Base-by-base conservation (phyloP, 2,329 filamentous ascomycete species). In the Rhynchosporium secalis region DNA sequence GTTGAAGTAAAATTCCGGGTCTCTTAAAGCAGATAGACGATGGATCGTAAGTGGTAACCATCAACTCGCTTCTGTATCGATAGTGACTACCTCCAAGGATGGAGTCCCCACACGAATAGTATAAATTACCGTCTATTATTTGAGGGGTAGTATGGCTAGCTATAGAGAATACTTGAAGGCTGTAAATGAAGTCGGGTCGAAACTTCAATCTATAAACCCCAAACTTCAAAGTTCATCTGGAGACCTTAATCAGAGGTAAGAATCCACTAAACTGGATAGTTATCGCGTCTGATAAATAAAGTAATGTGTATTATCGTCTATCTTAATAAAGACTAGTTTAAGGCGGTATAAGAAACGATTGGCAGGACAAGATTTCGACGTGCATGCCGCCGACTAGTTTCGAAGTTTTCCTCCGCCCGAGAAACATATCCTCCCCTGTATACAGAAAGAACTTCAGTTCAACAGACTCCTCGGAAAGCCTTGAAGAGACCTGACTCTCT, bases 401-500 rank as follows among this genome's bases (percentile, higher is more conserved):
- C 47, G 20, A 58, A 48, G 28, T 38, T 62, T 52, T 51, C 47
- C 55, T 54, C 45, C 15, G 54, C 40, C 45, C 46, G 38, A 62
- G 41, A 58, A 38, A 47, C 31, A 49, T 47, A 20, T 51, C 60
- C 60, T 62, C 46, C 54, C 36, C 28, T 26, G 51, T 62, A 62
- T 56, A 55, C 12, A 58, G 38, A 56, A 62, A 40, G 13, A 55
- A 31, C 56, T 41, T 54, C 48, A 10, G 26, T 49, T 38, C 29
- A 51, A 41, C n/a, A 62, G 43, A 26, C 33, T 45, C 29, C 46
- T 52, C 20, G 28, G 9, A 62, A 58, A 58, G 55, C 36, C 3
- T 51, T 55, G 12, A 52, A 64, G 48, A 64, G 59, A 49, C 62
- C 55, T 26, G 58, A 64, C 43, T 64, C 62, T 61, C 33, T 64